Evolutionary conservation across 2,329 filamentous ascomycete species (phyloP).

Genomic region (Phoma sp.): DNA sequence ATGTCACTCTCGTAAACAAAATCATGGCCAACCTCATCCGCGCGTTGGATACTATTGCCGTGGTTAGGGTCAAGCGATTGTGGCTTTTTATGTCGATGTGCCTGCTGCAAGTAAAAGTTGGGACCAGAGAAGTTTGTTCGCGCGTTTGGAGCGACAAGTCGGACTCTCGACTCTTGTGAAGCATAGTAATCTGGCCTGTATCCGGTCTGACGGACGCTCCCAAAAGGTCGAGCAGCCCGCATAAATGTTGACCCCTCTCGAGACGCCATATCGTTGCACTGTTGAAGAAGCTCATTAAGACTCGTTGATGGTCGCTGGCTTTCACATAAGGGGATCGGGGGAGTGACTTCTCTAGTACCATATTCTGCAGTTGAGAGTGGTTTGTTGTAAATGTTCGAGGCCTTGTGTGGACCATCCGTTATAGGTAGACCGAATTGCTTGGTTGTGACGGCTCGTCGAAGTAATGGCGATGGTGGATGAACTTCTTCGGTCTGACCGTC

Average conservation of each 20-base stretch:
- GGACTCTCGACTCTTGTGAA: constrained; percentile 23
- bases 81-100: constrained; percentile 17
- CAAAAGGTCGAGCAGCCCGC: constrained; percentile 6
- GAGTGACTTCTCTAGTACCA: not conserved
- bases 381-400: not conserved
- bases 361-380: not conserved
- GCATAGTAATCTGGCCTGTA: not conserved
- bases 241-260: no score
- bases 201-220: not conserved
- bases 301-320: constrained; percentile 30
- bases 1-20: not conserved
- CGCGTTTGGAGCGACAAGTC: constrained; percentile 15
- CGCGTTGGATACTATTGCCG: not conserved
- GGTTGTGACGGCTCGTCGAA: not conserved
- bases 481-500: constrained; percentile 9
- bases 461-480: constrained; percentile 21
- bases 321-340: not conserved
- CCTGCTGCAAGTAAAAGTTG: constrained; percentile 39
- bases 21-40: not conserved
- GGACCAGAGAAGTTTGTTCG: constrained; percentile 20
- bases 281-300: constrained; percentile 30
- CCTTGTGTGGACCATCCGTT: not conserved
- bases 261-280: constrained; percentile 31
- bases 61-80: not conserved
- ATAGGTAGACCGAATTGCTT: not conserved